Evolutionary conservation across 2,329 filamentous ascomycete species (phyloP).

Genomic region (Corinectria fuckeliana): DNA sequence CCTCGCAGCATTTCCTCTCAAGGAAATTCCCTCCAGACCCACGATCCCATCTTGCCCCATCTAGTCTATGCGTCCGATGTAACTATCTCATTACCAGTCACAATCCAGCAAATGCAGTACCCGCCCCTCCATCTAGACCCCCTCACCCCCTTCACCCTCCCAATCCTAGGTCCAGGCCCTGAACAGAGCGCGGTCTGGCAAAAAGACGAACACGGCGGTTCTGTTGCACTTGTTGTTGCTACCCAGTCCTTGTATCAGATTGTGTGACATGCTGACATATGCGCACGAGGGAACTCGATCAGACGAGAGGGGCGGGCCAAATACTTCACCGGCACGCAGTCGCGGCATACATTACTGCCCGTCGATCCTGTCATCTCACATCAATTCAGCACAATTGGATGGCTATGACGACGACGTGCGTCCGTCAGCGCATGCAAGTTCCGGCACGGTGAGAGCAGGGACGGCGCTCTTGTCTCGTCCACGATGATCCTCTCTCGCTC

Average conservation of each 20-base stretch:
- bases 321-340: not conserved
- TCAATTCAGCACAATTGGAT: not conserved
- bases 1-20: not conserved
- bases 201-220: not conserved
- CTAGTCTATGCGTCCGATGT: not conserved
- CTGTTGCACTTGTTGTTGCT: not conserved
- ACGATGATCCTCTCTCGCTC: not conserved
- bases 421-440: slow-evolving; percentile 1
- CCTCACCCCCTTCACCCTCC: too few species aligned
- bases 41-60: not conserved
- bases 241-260: not conserved
- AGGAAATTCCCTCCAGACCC: not conserved
- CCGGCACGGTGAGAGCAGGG: not conserved
- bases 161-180: not conserved
- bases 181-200: not conserved
- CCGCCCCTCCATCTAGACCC: slow-evolving; percentile 9
- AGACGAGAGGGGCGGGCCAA: not conserved
- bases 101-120: not conserved
- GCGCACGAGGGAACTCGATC: not conserved
- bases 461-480: not conserved
- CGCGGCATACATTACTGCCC: not conserved
- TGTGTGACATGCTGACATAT: not conserved
- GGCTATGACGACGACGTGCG: slow-evolving; percentile 9
- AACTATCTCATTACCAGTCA: not conserved
- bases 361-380: not conserved